Evolutionary conservation across 441 rosid genomes (phyloP), one percentile per base, ranked within the genome.

Genomic region (Pelargonium myrrhifolium): DNA sequence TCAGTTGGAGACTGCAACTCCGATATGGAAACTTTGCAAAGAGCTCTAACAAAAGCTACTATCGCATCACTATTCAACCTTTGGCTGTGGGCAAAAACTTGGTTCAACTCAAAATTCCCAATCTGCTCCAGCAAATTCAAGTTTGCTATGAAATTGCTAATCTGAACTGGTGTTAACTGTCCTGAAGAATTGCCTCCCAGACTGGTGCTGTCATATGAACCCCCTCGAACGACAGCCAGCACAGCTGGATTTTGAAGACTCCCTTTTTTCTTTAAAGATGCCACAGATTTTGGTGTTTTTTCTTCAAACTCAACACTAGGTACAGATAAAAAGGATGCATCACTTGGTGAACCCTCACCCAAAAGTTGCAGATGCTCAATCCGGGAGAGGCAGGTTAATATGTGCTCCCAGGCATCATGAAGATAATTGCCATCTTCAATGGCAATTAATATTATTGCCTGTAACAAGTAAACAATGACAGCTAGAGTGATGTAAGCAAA

Each of bases 121-220:
- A 94, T 94, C 90, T 94, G 99, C 74, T 94, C 99, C 70, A 94
- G 91, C 80, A 94, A 85, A 87, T 92, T 94, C 86, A 94, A 86
- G 80, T 89, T 94, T 67, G 93, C 83, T 75, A 94, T 83, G 73
- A 94, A 92, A 75, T 80, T 79, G 71, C 80, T 82, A 67, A 94
- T 90, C 82, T 94, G 92, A 72, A 88, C 96, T 37, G 87, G 84
- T 71, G 85, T 82, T 72, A 94, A 89, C 71, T 83, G 87, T 61
- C 87, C 89, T 14, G 88, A 71, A 64, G 80, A 72, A 82, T 87
- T 86, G 66, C 81, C 73, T 75, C 94, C 96, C 75, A 81, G 79
- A 43, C 82, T 72, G 39, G 85, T 78, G 77, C 98, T 94, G 76
- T 94, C 99, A 74, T 94, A 94, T 63, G 99, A 87, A 76, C 99